Base-by-base conservation (phyloP, 1,139 yeast species). In the Taphrina pruni region DNA sequence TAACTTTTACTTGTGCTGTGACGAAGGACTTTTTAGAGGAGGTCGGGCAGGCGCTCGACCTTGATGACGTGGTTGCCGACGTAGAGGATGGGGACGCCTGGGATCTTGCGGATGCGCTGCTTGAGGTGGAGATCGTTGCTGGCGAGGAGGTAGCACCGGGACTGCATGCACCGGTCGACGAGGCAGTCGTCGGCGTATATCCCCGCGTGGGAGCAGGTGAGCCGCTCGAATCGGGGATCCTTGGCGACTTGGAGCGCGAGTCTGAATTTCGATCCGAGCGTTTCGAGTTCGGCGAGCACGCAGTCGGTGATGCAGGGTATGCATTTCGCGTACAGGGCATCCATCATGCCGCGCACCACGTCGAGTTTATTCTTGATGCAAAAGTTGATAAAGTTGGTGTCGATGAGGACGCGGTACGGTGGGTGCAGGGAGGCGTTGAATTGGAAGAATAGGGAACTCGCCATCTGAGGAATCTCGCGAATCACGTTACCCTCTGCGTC, bases 141-240 rank as follows among this genome's bases (percentile, higher is more conserved):
- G 58, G 99, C 99, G 54, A 94, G 98, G 70, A 94, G 93, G 77
- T 87, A 94, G 79, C 99, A 94, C 77, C 94, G 94, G 80, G 94
- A 98, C 76, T 93, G 98, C 79, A 93, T 85, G 6, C 94, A 96
- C 74, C 99, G 83, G 77, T 89, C 88, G 38, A 94, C 98, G 51
- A 94, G 80, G 79, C 99, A 94, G 79, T 94, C 99, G 86, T 94
- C 99, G 43, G 99, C 99, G 82, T 94, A 94, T 0, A 97, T 94
- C 21, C 99, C 99, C 74, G 88, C 89, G 76, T 94, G 99, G 21
- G 95, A 84, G 77, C 99, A 94, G 56, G 88, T 90, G 60, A 94
- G 82, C 72, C 98, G 83, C 76, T 90, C 86, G 61, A 94, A 89
- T 75, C 98, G 83, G 58, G 97, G 97, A 77, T 94, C 99, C 75